Base-by-base conservation (phyloP, 2,329 filamentous ascomycete genomes). In the Xylariales sp. region DNA sequence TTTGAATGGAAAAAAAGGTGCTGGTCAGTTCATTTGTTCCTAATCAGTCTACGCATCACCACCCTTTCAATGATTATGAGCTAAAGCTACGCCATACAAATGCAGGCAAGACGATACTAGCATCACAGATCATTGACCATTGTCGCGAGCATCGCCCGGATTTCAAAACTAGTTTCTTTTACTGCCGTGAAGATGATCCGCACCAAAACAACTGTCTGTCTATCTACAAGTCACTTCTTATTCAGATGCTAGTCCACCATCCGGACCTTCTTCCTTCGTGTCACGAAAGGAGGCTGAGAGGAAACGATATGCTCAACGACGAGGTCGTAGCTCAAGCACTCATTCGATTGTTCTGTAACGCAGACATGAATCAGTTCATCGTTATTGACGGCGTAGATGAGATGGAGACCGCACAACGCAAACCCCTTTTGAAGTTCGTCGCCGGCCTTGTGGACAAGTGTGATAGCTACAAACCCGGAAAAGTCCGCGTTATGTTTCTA, bases 301-400 rank as follows among this genome's bases (percentile, higher is more conserved):
- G 74, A 49, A 73, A 76, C 41, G 63, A 72, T 3, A 71, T 73
- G 5, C 72, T 81, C 5, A 69, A 64, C 2, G 74, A 75, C 4
- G 65, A 69, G 0, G 66, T 65, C 0, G 68, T 70, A 0, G 75
- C 79, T 23, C 67, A 75, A 28, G 62, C 75, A 0, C 73, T 83
- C 3, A 69, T 83, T 2, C 71, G 76, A 1, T 61, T 76, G 0
- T 77, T 78, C 23, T 75, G 77, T 12, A 72, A 80, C 1, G 70
- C 69, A 34, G 60, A 62, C 5, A 46, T 65, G 46, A 53, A 73
- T 64, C 43, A 78, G 9, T 82, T 80, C 69, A 75, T 83, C 41
- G 68, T 84, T 6, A 73, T 84, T n/a, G 83, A 84, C 67, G 82
- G 83, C 0, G 67, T 84, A 14, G 82, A 84, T 56, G 82, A 84